Percentiles rank a stretch among this genome's conserved stretches.
These are phyloP conservation scores for Nakazawaea ernobii DNA, from an alignment of 805 yeast genomes.

Conservation along the genomic window DNA sequence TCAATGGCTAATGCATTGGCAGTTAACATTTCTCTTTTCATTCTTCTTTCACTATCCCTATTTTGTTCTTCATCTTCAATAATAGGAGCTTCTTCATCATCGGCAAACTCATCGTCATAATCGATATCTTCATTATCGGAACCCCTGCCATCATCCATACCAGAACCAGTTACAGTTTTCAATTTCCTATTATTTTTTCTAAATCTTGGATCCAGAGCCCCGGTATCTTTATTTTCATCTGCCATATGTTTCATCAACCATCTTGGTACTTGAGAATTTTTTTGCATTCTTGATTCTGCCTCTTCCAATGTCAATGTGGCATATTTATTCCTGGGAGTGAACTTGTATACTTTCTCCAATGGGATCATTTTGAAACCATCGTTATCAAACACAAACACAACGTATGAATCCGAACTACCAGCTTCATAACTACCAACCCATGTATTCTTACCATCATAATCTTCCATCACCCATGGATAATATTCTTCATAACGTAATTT, in stretches of 20 bases:
- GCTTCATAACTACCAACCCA: conserved; percentile 95
- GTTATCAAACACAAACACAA: conserved; percentile 75
- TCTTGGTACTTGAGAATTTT: conserved; percentile 70
- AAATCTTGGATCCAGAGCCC: conserved; percentile 44
- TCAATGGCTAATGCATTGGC: conserved; percentile 62
- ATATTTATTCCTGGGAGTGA: conserved; percentile 89
- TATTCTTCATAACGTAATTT: conserved; percentile 90
- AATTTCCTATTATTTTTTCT: conserved; percentile 25
- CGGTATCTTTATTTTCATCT: conserved; percentile 52
- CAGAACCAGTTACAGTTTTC: conserved; percentile 38
- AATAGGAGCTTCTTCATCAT: conserved; percentile 98
- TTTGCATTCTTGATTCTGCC: conserved; percentile 92
- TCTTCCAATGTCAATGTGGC: conserved; percentile 93
- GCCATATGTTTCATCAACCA: conserved; percentile 94
- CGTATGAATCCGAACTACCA: conserved; percentile 77
- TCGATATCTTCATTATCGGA: conserved; percentile 91
- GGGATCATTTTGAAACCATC: conserved; percentile 93
- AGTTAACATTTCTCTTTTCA: conserved; percentile 77
- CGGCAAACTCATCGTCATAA: conserved; percentile 95
- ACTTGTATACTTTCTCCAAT: conserved; percentile 87
- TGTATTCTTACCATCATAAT: conserved; percentile 88
- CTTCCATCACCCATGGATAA: conserved; percentile 98
- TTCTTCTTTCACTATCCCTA: conserved; percentile 78
- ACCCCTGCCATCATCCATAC: conserved; percentile 36
- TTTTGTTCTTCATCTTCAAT: conserved; percentile 94